A percentile compares a stretch with the other conserved stretches of the same genome.
Evolutionary conservation across 75 land plant species (phyloP).

Genomic region (Cupressus sempervirens): DNA sequence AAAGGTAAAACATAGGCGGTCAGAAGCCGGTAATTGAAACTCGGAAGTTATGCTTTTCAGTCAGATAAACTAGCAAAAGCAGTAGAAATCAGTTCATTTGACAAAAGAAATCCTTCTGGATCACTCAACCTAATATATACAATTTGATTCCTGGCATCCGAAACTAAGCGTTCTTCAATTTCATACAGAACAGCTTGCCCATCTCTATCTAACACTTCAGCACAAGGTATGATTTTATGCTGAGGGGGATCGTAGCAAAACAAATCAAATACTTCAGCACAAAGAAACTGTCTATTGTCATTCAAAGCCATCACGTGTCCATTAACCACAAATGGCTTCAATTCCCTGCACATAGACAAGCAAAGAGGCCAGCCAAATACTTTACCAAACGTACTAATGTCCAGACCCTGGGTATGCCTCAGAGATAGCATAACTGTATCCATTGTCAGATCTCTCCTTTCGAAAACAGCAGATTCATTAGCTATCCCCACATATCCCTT

Average conservation of each 20-base stretch:
- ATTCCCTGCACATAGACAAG: slow-evolving; percentile 37
- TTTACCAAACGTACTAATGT: slow-evolving; percentile 41
- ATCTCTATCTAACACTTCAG: background rate
- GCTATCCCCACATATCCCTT: background rate
- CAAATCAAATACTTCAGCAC: slow-evolving; percentile 7
- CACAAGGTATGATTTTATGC: background rate
- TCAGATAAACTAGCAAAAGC: slow-evolving; percentile 61
- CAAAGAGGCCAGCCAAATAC: slow-evolving; percentile 45
- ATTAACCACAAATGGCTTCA: slow-evolving; percentile 56
- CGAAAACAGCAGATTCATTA: background rate
- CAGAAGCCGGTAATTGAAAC: background rate
- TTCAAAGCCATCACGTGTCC: slow-evolving; percentile 70
- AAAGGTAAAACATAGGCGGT: background rate
- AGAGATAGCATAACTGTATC: slow-evolving; percentile 92
- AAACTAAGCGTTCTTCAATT: background rate
- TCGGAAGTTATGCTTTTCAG: slow-evolving; percentile 17
- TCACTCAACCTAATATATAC: slow-evolving; percentile 72
- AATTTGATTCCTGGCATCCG: background rate
- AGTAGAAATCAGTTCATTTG: slow-evolving; percentile 87
- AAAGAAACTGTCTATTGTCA: slow-evolving; percentile 31
- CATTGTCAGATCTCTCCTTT: slow-evolving; percentile 42
- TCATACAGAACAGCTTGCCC: background rate
- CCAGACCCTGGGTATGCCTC: slow-evolving; percentile 70
- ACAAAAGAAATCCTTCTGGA: slow-evolving; percentile 93
- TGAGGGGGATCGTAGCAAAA: background rate